Base-by-base conservation (phyloP, 306 rosid genomes). In the Dryas drummondii region DNA sequence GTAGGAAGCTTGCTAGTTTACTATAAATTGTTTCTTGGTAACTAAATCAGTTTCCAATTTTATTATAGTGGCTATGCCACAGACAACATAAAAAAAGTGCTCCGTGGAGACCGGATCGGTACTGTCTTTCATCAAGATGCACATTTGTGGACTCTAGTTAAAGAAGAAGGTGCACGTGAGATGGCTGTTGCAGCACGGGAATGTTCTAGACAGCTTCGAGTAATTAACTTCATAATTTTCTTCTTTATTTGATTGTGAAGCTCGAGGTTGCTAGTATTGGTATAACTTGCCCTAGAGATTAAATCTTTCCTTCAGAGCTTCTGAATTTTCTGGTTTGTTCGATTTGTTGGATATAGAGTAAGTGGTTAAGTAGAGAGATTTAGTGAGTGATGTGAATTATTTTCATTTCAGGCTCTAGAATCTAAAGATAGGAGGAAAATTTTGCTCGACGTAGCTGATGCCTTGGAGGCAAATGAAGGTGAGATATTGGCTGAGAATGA, bases 81-180 rank as follows among this genome's bases (percentile, higher is more conserved):
- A 58, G 90, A 93, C 81, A 93, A 91, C 80, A 87, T 91, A 71
- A 87, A 87, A 59, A 79, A 82, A 78, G 96, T 93, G 60, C 93
- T 93, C 14, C 89, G 86, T 73, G 97, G 98, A 63, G 91, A 87
- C 77, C 88, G 83, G 66, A 78, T 91, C 3, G 98, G 98, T 54
- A 91, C 98, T 48, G 89, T 93, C 54, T 93, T 93, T 78, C 98
- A 93, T 71, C 85, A 84, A 84, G 97, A 93, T 79, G 96, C 98
- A 65, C 93, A 89, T 59, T 69, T 87, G 62, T 93, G 97, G 98
- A 78, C 91, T 42, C 55, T 56, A 6, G 80, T 79, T 78, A 91
- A 85, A 80, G 97, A 91, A 79, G 85, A 86, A 44, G 72, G 83
- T 59, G 91, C 97, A 10, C 90, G 87, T 26, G 98, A 91, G 53